A percentile compares a stretch with the other conserved stretches of the same genome.
Evolutionary conservation across 2,329 filamentous ascomycete species (phyloP).

Genomic region (Cephalotrichum gorgonifer): DNA sequence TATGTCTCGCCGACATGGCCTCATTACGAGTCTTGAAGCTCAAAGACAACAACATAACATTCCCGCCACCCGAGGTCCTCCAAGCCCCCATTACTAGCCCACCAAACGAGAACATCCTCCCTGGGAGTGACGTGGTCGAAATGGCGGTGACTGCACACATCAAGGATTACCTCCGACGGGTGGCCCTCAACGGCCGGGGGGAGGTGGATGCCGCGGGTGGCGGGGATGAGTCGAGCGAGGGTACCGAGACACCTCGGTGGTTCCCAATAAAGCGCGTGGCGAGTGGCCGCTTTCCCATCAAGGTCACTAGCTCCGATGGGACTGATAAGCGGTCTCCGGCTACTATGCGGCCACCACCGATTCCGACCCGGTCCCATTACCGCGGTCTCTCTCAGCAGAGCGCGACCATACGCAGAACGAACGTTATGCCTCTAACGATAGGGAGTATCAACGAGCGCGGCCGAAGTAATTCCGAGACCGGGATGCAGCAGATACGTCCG

Average conservation of each 20-base stretch:
- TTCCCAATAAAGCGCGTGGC: slow-evolving; percentile 48
- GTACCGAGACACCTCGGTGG: slow-evolving; percentile 68
- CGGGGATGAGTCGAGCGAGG: slow-evolving; percentile 59
- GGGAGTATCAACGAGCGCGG: slow-evolving; percentile 59
- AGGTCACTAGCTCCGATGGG: slow-evolving; percentile 64
- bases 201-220: slow-evolving; percentile 44
- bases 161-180: slow-evolving; percentile 49
- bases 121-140: slow-evolving; percentile 54
- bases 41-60: slow-evolving; percentile 75
- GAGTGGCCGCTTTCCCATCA: slow-evolving; percentile 58
- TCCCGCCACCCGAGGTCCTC: slow-evolving; percentile 61
- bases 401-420: slow-evolving; percentile 53
- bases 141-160: slow-evolving; percentile 50
- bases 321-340: slow-evolving; percentile 59
- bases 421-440: slow-evolving; percentile 60
- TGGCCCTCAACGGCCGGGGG: slow-evolving; percentile 37
- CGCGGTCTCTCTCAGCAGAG: slow-evolving; percentile 63
- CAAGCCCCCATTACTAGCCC: slow-evolving; percentile 36
- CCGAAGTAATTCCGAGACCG: slow-evolving; percentile 55
- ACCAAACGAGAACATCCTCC: slow-evolving; percentile 39
- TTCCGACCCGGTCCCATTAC: slow-evolving; percentile 73
- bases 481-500: slow-evolving; percentile 33
- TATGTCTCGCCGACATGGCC: slow-evolving; percentile 79
- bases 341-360: slow-evolving; percentile 53
- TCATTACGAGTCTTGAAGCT: slow-evolving; percentile 84